Base-by-base conservation (phyloP, 768 basidiomycete genomes). In the Cystofilobasidium macerans region DNA sequence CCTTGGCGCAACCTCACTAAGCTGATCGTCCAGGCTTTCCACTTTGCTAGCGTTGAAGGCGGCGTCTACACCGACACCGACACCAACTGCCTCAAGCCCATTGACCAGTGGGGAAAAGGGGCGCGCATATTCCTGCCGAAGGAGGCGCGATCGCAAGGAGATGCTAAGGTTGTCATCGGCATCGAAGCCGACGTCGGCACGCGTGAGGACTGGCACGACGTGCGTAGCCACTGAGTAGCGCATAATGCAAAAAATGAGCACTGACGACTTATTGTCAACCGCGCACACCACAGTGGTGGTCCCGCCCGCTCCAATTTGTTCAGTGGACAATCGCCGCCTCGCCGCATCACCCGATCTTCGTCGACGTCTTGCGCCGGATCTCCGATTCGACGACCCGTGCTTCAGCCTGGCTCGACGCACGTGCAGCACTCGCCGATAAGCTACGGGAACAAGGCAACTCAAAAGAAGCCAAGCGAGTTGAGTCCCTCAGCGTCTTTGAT, bases 151-250 rank as follows among this genome's bases (percentile, higher is more conserved):
- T 30, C 51, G 51, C 26, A 54, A 13, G 51, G 28, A 6, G 51
- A 54, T 3, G n/a, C 26, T 0, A n/a, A 32, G 11, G 71, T 79
- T 14, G 73, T 80, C 12, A 74, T 80, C 11, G 79, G 79, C 0
- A 65, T 80, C 32, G 79, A 80, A 65, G 78, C 78, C 4, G 79
- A 80, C 70, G 79, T 80, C 20, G 78, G 78, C 6, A 72, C 72
- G 45, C 72, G 78, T 35, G 71, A 70, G 60, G 79, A 80, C 69
- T 80, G 79, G 79, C 70, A 75, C 57, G 70, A 76, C 12, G 69
- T 72, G 26, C 16, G 70, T 65, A 30, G 13, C 28, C 42, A 8
- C 18, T 30, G 54, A 28, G 8, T 24, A 9, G 20, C n/a, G n/a
- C n/a, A n/a, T n/a, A n/a, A n/a, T n/a, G n/a, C n/a, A n/a, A n/a